Base-by-base conservation (phyloP, 108 stramenopile species). In the Cylindrotheca fusiformis region DNA sequence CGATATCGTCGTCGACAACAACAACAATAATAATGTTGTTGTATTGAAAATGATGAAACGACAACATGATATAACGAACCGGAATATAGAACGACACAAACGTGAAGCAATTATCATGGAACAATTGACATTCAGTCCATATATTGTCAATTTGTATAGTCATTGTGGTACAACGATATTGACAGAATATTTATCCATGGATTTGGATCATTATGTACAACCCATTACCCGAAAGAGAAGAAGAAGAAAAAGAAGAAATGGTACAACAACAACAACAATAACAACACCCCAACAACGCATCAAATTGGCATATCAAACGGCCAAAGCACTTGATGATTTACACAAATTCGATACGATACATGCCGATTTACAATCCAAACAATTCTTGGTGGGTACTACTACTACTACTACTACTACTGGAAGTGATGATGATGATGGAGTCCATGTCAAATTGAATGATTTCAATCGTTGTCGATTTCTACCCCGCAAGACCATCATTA, bases 391-490 rank as follows among this genome's bases (percentile, higher is more conserved):
- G 1, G 73, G 74, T 48, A 23, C 22, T 21, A 64, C 66, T 2
- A 72, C 72, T 3, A 62, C 48, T 14, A 61, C 1, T 14, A 25
- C 5, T 22, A 48, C 14, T 25, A 25, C 47, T n/a, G 45, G 8
- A 5, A 48, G 45, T 22, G 10, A 48, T 12, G 0, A 25, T 36
- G 24, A 6, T 47, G 25, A 30, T 58, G 57, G 8, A n/a, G n/a
- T n/a, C n/a, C n/a, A n/a, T n/a, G 30, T 94, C 21, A 87, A 86
- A 50, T 32, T 94, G 30, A 94, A 90, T 55, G 92, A 94, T 71
- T 94, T 94, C 65, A 94, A 94, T 67, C 79, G 92, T 4, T 94
- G 92, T 69, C 82, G 92, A 8, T 86, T 94, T 69, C 52, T 94
- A 48, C 69, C 81, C 19, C 82, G 80, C 1, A 51, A 65, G 24